Evolutionary conservation across 441 rosid genomes (phyloP).

Genomic region (Populus hybrid): DNA sequence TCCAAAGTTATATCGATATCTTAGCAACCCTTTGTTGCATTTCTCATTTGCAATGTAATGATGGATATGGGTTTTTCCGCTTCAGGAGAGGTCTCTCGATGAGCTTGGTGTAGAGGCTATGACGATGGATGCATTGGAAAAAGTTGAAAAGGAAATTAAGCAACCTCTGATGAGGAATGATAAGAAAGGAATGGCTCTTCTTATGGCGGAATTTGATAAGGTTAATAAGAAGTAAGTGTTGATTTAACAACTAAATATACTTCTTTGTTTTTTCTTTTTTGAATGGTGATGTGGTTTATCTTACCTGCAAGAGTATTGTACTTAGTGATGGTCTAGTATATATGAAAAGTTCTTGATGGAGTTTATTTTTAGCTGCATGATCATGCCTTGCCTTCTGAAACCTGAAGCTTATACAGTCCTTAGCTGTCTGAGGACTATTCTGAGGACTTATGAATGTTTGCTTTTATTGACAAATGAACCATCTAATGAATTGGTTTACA

Average conservation of each 20-base stretch:
- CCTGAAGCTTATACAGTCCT: neutral
- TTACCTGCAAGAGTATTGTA: neutral
- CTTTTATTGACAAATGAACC: neutral
- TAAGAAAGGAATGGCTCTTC: slow-evolving; percentile 87
- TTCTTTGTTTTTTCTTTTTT: neutral
- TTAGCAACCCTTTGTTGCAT: neutral
- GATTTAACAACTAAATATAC: neutral
- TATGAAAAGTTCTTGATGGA: neutral
- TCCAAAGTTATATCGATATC: neutral
- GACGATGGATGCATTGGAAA: slow-evolving; percentile 97
- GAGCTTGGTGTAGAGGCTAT: slow-evolving; percentile 88
- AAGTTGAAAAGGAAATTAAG: slow-evolving; percentile 87
- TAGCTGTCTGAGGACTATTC: too few relatives aligned
- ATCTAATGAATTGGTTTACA: neutral
- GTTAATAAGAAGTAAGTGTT: slow-evolving; percentile 74
- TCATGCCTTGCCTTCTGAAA: neutral
- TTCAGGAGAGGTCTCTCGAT: slow-evolving; percentile 82
- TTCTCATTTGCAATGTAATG: neutral
- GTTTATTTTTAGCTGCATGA: neutral
- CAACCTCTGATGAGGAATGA: slow-evolving; percentile 93
- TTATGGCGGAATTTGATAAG: slow-evolving; percentile 83
- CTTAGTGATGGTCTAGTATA: neutral
- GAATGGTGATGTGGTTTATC: neutral
- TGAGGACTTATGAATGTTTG: neutral
- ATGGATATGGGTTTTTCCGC: neutral